Evolutionary conservation across 176 grass and related monocot species (phyloP).

Genomic region (Oryza meridionalis): DNA sequence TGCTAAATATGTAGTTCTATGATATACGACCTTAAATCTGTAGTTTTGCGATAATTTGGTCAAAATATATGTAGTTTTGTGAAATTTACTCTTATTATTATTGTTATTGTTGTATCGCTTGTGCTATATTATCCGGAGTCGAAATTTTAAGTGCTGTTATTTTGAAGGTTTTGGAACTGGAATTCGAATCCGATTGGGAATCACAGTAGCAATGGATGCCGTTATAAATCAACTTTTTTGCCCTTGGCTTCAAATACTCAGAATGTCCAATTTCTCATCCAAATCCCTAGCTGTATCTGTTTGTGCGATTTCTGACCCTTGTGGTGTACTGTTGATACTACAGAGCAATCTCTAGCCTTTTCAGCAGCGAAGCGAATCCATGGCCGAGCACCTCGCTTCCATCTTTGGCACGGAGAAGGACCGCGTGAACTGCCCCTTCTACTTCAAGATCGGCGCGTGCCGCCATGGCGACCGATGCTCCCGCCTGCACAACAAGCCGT

Average conservation of each 20-base stretch:
- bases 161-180: slow-evolving; percentile 49
- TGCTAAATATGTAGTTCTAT: no score
- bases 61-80: no score
- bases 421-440: slow-evolving; percentile 85
- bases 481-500: slow-evolving; percentile 75
- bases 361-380: neutral
- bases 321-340: neutral
- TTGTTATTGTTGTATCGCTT: neutral
- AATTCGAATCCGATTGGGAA: slow-evolving; percentile 1
- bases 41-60: no score
- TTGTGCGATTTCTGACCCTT: neutral
- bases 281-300: neutral
- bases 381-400: slow-evolving; percentile 79
- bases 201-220: slow-evolving; percentile 17
- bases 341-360: slow-evolving; percentile 38
- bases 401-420: slow-evolving; percentile 90
- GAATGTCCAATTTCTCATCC: neutral
- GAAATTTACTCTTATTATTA: no score
- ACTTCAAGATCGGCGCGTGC: slow-evolving; percentile 86
- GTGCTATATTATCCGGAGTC: neutral
- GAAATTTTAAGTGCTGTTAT: slow-evolving; percentile 32
- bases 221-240: neutral
- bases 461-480: slow-evolving; percentile 75
- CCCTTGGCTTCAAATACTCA: neutral
- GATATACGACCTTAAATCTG: no score